Percentiles rank a stretch among this genome's conserved stretches.
These are phyloP conservation scores for Coemansia sp. DNA, from an alignment of 192 early-diverging fungal species.

Conservation along the genomic window DNA sequence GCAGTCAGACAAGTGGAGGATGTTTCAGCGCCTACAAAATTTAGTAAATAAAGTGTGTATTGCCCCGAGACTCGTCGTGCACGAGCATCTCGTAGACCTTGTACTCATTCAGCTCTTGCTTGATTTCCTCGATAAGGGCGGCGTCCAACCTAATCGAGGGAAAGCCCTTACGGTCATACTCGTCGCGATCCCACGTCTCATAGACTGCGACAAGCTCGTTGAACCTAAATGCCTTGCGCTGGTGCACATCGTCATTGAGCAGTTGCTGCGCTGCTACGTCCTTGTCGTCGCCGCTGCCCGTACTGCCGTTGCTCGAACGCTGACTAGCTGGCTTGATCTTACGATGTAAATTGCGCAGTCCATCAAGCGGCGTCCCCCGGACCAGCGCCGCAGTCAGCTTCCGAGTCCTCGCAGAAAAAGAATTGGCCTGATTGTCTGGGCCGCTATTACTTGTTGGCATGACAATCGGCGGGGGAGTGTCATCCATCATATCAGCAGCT, in stretches of 20 bases:
- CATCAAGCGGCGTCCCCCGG: slow-evolving; percentile 30
- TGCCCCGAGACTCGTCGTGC: slow-evolving; percentile 72
- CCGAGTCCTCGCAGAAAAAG: slow-evolving; percentile 24
- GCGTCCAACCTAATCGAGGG: slow-evolving; percentile 80
- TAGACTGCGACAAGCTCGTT: slow-evolving; percentile 62
- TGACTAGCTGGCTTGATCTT: slow-evolving; percentile 18
- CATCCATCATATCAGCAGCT: not conserved
- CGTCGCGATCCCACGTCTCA: slow-evolving; percentile 69
- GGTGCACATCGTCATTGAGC: not conserved
- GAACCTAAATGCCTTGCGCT: slow-evolving; percentile 43
- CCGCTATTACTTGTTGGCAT: not conserved
- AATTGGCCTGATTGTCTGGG: not conserved
- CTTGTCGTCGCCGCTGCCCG: not conserved
- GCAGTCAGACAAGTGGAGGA: not conserved
- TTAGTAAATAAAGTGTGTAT: slow-evolving; percentile 76
- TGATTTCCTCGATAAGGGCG: slow-evolving; percentile 81
- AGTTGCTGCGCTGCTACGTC: not conserved
- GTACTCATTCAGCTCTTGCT: slow-evolving; percentile 94
- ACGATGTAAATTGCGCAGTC: slow-evolving; percentile 34
- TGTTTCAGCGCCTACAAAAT: not conserved
- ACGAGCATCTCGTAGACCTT: slow-evolving; percentile 92
- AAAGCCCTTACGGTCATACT: slow-evolving; percentile 92
- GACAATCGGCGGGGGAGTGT: not conserved
- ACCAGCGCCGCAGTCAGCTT: slow-evolving; percentile 34
- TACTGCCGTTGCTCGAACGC: slow-evolving; percentile 5